Conservation (phyloP, 2,329 filamentous ascomycete genomes). For the Metarhizium humberi region DNA sequence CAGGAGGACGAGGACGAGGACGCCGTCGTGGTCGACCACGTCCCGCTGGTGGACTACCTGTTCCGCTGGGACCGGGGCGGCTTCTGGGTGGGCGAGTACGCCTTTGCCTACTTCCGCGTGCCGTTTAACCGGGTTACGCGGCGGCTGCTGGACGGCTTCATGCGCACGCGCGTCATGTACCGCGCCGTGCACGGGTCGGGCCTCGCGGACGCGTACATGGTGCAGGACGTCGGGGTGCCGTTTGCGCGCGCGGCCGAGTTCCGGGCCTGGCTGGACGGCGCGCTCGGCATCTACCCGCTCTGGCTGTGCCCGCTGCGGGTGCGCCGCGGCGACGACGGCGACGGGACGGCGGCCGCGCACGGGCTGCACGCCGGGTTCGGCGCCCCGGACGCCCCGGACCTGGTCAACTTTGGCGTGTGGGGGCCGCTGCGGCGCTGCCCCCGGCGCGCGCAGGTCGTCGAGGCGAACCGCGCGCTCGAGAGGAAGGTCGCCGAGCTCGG, state of each 20-base stretch:
- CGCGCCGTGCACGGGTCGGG: constrained; percentile 54
- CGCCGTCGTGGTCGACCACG: constrained; percentile 35
- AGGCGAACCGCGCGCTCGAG: constrained; percentile 51
- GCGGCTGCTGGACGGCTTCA: constrained; percentile 49
- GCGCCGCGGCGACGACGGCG: constrained; percentile 23
- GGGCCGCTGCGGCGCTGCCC: constrained; percentile 27
- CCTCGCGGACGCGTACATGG: constrained; percentile 49
- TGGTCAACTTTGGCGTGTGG: constrained; percentile 58
- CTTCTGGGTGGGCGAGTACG: constrained; percentile 57
- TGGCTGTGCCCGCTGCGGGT: constrained; percentile 47
- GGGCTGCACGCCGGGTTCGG: constrained; percentile 39
- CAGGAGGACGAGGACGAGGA: constrained; percentile 6
- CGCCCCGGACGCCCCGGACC: constrained; percentile 21
- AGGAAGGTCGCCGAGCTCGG: constrained; percentile 45
- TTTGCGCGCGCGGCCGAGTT: constrained; percentile 33
- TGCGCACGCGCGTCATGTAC: constrained; percentile 57
- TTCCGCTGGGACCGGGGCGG: constrained; percentile 63
- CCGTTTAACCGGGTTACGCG: constrained; percentile 58
- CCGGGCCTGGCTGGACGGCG: constrained; percentile 35
- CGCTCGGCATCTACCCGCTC: constrained; percentile 40
- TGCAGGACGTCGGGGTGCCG: constrained; percentile 54
- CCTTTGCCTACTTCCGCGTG: constrained; percentile 54
- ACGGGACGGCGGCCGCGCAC: constrained; percentile 26
- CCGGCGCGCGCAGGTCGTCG: constrained; percentile 35
- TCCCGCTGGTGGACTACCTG: constrained; percentile 57